These are phyloP conservation scores for Cucumis hystrix DNA, from an alignment of 306 rosid species.

Conservation along the genomic window DNA sequence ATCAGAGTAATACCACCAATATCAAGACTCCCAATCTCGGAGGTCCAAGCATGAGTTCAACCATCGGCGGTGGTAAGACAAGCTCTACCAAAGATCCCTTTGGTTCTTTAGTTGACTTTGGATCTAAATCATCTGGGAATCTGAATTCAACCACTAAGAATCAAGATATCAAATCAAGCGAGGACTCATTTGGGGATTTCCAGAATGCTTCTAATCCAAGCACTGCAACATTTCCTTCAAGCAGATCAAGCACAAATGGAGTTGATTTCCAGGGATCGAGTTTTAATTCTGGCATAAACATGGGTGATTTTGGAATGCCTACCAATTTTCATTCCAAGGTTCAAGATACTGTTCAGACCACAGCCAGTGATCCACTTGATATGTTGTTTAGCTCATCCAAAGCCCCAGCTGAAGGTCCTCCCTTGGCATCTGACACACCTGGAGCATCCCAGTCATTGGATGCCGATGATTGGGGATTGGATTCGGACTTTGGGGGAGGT, in stretches of 20 bases:
- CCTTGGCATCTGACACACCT: slow-evolving; percentile 9
- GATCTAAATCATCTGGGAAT: slow-evolving; percentile 42
- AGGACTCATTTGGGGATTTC: slow-evolving; percentile 71
- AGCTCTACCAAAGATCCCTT: slow-evolving; percentile 65
- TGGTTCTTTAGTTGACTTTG: slow-evolving; percentile 68
- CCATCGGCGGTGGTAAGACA: slow-evolving; percentile 17
- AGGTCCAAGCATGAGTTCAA: slow-evolving; percentile 31
- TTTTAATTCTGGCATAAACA: slow-evolving; percentile 12
- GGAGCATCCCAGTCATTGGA: slow-evolving; percentile 32
- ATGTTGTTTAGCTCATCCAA: slow-evolving; percentile 52
- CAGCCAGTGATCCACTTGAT: slow-evolving; percentile 58
- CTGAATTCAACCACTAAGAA: slow-evolving; percentile 42
- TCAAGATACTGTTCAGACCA: slow-evolving; percentile 28
- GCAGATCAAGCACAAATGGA: slow-evolving; percentile 14
- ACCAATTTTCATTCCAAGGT: slow-evolving; percentile 15
- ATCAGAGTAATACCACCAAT: slow-evolving; percentile 12
- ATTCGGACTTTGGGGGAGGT: slow-evolving; percentile 57
- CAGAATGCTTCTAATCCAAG: slow-evolving; percentile 57
- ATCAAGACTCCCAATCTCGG: slow-evolving; percentile 34
- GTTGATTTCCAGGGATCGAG: slow-evolving; percentile 30
- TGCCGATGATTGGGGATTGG: slow-evolving; percentile 75
- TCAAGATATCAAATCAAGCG: slow-evolving; percentile 10
- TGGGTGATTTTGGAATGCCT: slow-evolving; percentile 29
- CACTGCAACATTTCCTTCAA: slow-evolving; percentile 25
- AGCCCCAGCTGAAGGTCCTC: slow-evolving; percentile 20